Base-by-base conservation (phyloP, 305 asterid species). In the Solanum aculeatissimum region DNA sequence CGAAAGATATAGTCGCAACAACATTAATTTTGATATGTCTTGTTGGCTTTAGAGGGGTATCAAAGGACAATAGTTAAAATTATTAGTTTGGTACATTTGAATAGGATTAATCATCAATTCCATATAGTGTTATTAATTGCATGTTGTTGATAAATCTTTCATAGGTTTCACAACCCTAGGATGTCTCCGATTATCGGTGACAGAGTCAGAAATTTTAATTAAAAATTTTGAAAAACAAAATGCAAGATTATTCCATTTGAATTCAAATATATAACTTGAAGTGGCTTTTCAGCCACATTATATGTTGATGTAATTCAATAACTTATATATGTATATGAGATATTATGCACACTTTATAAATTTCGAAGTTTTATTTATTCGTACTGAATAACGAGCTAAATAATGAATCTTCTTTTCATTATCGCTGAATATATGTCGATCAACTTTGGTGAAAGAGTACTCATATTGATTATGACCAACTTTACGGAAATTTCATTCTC, bases 131-230 rank as follows among this genome's bases (percentile, higher is more conserved):
- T 49, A 16, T 75, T 49, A 16, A 75, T 27, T 75, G 82, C 82
- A 75, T 49, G 63, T 45, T 58, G 58, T 72, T 72, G 80, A 72
- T 45, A 0, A 72, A 72, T 23, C 21, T 45, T 25, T 27, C 27
- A 1, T 16, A 25, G 63, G 27, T 25, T 45, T 75, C 45, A 16
- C 18, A 27, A 49, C 45, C 60, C 40, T 45, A 23, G 0, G n/a
- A 0, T 7, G 13, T 42, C 57, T 12, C 11, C 29, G 1, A 0
- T 9, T 1, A 3, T 11, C 0, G 2, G 1, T 42, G 7, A 0
- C 13, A 9, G 13, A 71, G 1, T 21, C 13, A n/a, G 0, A 71
- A 71, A 71, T 43, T 71, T 21, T 18, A 68, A 18, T 32, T 60
- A 7, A 3, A 63, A 0, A 0, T 51, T 21, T 21, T 0, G 4